phyloP scores from a whole-genome alignment of 495 filamentous ascomycete species.

The Penicillium antarcticum region DNA sequence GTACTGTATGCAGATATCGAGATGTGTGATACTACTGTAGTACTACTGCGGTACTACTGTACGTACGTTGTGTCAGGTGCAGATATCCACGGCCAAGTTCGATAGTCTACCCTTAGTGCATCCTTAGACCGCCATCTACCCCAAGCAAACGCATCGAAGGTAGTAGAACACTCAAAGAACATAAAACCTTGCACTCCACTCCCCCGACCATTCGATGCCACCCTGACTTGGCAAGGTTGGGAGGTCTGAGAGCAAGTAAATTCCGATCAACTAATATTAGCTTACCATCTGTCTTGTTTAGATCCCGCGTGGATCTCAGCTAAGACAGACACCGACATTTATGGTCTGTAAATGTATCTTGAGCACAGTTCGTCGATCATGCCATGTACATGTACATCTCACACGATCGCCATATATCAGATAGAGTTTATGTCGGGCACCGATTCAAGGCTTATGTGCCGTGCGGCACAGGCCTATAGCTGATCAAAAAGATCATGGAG shows the following conservation, averaged over 20 bases:
- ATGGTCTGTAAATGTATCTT: no score
- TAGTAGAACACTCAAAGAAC: slow-evolving; percentile 9
- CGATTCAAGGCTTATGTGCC: slow-evolving; percentile 13
- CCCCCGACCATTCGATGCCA: background rate
- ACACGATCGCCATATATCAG: background rate
- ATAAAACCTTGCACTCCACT: slow-evolving; percentile 11
- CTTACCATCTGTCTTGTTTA: slow-evolving; percentile 6
- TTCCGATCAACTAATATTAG: slow-evolving; percentile 18
- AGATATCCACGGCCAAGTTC: background rate
- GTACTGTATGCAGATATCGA: background rate
- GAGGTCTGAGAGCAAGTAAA: slow-evolving; percentile 18
- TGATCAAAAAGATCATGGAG: background rate
- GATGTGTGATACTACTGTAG: no score
- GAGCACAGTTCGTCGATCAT: background rate
- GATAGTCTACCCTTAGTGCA: background rate
- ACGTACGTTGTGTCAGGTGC: background rate
- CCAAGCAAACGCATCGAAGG: slow-evolving; percentile 5
- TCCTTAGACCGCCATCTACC: background rate
- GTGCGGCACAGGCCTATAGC: slow-evolving; percentile 4
- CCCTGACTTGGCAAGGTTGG: slow-evolving; percentile 3
- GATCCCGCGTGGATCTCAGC: background rate
- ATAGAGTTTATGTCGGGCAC: slow-evolving; percentile 14
- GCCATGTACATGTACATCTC: background rate
- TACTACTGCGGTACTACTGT: background rate
- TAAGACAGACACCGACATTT: background rate